Evolutionary conservation across 805 yeast species (phyloP), one percentile per base, ranked within the genome.

Genomic region (Kuraishia capsulata): DNA sequence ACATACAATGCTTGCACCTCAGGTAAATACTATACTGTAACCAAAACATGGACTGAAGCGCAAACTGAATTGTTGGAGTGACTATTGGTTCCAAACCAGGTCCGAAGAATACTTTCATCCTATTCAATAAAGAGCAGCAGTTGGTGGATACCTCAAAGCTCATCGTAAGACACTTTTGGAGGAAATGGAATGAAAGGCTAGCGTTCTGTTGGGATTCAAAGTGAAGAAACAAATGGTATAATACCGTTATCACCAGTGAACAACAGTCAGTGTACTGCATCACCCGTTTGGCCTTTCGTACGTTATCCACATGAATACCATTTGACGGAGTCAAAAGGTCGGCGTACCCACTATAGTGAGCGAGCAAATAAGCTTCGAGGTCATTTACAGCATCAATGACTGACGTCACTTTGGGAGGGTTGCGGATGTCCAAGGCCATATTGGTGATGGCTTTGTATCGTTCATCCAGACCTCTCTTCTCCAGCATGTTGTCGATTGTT

Each of bases 71-170:
- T 14, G 30, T 13, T 9, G 78, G 76, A 39, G 64, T 71, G 24
- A 74, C 36, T 8, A 65, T 48, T 35, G 62, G 53, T 33, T 62
- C 71, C 2, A 67, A 61, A 0, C 68, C 65, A 2, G 51, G 46
- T 2, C 69, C 75, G 48, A 73, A 71, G 45, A 64, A 62, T 1
- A 44, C 31, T 2, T 50, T 43, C 40, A 61, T 54, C 37, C 61
- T 57, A 26, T 45, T 46, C 18, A 64, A 48, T 21, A 69, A 40
- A 20, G 59, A 56, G 40, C 52, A 42, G 28, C 57, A 52, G 4
- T 56, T 49, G 13, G 66, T 62, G 3, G 58, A 31, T 13, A 67
- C 46, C 26, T 62, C 67, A 13, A 56, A 44, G 13, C 52, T 41
- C 9, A 49, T 21, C 3, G 47, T 48, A 1, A 64, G 33, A 21